A percentile compares a stretch with the other conserved stretches of the same genome.
Conservation (phyloP, 768 basidiomycete genomes). For the Tricholoma furcatifolium region DNA sequence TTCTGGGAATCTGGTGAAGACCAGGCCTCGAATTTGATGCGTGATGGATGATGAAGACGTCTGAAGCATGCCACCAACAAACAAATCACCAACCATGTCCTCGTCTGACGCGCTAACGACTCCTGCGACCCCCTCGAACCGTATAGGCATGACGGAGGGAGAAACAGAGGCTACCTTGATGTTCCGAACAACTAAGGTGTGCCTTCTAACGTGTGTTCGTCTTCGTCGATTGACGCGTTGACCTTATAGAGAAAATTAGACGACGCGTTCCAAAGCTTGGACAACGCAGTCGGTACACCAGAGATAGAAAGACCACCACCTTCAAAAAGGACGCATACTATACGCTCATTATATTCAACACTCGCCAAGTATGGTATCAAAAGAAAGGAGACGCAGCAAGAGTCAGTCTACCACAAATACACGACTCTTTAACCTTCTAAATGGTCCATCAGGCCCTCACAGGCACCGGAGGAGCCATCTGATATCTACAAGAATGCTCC, state of each 20-base stretch:
- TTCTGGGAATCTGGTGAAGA: too few relatives aligned
- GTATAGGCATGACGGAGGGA: background rate
- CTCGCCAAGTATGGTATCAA: conserved; percentile 76
- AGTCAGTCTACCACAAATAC: conserved; percentile 18
- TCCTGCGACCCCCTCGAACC: background rate
- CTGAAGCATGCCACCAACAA: background rate
- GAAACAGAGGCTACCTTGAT: background rate
- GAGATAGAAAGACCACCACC: conserved; percentile 39
- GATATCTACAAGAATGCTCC: conserved; percentile 58
- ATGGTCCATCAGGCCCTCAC: conserved; percentile 1
- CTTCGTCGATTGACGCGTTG: background rate
- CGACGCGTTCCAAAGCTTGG: conserved; percentile 73
- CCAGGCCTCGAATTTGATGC: too few relatives aligned
- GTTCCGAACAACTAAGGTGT: conserved; percentile 17
- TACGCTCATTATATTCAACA: conserved; percentile 71
- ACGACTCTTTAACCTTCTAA: background rate
- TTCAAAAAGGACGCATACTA: conserved; percentile 51
- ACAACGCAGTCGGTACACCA: conserved; percentile 53
- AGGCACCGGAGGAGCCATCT: conserved; percentile 7
- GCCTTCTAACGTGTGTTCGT: background rate
- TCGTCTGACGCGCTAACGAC: background rate
- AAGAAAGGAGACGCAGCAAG: conserved; percentile 41
- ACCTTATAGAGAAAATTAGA: conserved; percentile 69
- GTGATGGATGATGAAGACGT: background rate
- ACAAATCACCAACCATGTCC: conserved; percentile 8